These are phyloP conservation scores for Mycena crocata DNA, from an alignment of 768 basidiomycete genomes.

Conservation along the genomic window DNA sequence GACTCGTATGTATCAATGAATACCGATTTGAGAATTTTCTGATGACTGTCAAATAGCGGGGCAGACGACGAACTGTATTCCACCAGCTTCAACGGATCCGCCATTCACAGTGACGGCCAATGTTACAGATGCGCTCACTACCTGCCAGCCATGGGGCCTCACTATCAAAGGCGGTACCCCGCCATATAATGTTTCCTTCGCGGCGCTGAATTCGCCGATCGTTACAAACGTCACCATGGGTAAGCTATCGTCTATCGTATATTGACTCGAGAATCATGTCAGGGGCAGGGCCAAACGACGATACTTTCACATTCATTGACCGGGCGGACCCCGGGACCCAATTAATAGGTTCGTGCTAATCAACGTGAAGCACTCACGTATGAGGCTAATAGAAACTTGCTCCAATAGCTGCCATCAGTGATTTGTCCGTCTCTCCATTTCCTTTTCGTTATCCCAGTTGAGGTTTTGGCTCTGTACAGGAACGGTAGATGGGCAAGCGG, in stretches of 20 bases:
- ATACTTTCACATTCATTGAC: conserved; percentile 52
- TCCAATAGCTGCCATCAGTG: conserved; percentile 52
- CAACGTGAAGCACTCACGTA: background rate
- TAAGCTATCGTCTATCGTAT: conserved; percentile 8
- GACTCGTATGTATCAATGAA: conserved; percentile 39
- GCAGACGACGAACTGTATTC: conserved; percentile 46
- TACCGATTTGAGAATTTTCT: background rate
- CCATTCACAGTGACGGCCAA: conserved; percentile 51
- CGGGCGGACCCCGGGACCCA: conserved; percentile 45
- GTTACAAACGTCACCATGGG: conserved; percentile 53
- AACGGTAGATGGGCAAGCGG: conserved; percentile 50
- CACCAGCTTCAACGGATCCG: conserved; percentile 32
- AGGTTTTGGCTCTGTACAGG: conserved; percentile 38
- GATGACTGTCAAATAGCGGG: conserved; percentile 38
- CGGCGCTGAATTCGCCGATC: conserved; percentile 44
- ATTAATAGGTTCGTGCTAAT: conserved; percentile 50
- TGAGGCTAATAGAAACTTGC: conserved; percentile 3
- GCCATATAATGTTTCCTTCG: conserved; percentile 54
- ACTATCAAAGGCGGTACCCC: conserved; percentile 51
- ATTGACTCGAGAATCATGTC: background rate
- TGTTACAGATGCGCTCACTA: conserved; percentile 45
- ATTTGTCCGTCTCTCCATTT: conserved; percentile 51
- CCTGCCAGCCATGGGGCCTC: conserved; percentile 57
- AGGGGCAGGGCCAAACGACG: conserved; percentile 33
- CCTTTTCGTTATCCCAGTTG: background rate